Percentiles rank a stretch among this genome's conserved stretches.
Conservation (phyloP, 164 flowering plant genomes). For the Sextonia rubra region DNA sequence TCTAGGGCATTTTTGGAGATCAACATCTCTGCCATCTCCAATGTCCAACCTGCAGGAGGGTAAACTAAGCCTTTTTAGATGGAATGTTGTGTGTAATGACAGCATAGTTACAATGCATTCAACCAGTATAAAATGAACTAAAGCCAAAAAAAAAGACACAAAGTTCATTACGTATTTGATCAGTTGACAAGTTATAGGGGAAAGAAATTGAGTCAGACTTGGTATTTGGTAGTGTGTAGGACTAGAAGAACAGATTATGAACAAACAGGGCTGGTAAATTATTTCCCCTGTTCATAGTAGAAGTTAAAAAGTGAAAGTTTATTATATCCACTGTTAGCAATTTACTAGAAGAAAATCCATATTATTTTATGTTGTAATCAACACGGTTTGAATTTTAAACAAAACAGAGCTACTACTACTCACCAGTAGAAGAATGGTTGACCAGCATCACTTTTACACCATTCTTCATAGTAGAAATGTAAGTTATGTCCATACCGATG, state of each 20-base stretch:
- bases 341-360: neutral
- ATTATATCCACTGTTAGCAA: neutral
- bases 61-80: neutral
- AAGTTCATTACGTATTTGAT: neutral
- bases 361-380: neutral
- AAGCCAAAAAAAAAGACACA: too few relatives aligned
- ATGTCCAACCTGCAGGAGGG: conserved; percentile 66
- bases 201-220: neutral
- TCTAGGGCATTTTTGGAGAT: conserved; percentile 71
- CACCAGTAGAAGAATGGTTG: conserved; percentile 97
- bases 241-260: too few relatives aligned
- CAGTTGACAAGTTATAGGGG: neutral
- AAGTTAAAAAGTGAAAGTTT: neutral
- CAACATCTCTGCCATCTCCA: conserved; percentile 80
- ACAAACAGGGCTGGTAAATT: neutral
- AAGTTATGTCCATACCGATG: conserved; percentile 90
- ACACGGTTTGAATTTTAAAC: neutral
- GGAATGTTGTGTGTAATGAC: neutral
- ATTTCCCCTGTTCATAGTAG: neutral
- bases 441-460: conserved; percentile 63
- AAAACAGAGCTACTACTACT: conserved; percentile 13
- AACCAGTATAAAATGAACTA: neutral
- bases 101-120: neutral
- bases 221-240: neutral
- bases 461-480: conserved; percentile 72